Evolutionary conservation across 495 filamentous ascomycete species (phyloP), one percentile per base, ranked within the genome.

Genomic region (Xylaria flabelliformis): DNA sequence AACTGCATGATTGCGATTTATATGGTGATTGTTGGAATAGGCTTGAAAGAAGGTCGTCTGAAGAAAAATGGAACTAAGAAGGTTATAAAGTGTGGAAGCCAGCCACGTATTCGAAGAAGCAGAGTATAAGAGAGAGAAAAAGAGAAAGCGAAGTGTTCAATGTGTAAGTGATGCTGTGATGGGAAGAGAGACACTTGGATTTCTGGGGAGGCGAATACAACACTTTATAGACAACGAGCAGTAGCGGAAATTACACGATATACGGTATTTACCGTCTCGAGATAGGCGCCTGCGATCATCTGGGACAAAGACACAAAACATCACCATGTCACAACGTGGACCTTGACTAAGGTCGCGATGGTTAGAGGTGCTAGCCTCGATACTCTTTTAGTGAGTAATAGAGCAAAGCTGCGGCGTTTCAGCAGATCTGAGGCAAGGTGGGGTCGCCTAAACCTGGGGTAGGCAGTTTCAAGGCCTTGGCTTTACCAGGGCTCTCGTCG

Each of bases 1-100:
- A 76, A 78, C 70, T 78, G 76, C 76, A 78, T 78, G 53, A 24
- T 68, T 68, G 12, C 66, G 66, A 36, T 29, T 55, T 59, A n/a
- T 68, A 59, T 29, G 50, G 48, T 24, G n/a, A 44, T 21, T 58
- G n/a, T 32, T 51, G 19, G 58, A 21, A 39, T n/a, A 21, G 32
- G 32, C 19, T n/a, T 4, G 51, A 51, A 68, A n/a, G 34, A 39
- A 29, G 24, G 36, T 46, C 13, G 39, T 58, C 19, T 44, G 24
- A 50, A 58, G 1, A 13, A 41, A 32, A 46, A 44, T 41, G 66
- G 1, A 58, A 68, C 21, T 34, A 12, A 26, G 51, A 3, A 32
- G 7, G 7, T 36, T 24, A 36, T 32, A 32, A 59, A 58, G 46
- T 29, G 66, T 68, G 66, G 66, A 68, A 67, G 51, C 66, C 66